Evolutionary conservation across 2,329 filamentous ascomycete genomes (phyloP), one percentile per base, ranked within the genome.

Genomic region (Immersiporthe knoxdaviesiana): DNA sequence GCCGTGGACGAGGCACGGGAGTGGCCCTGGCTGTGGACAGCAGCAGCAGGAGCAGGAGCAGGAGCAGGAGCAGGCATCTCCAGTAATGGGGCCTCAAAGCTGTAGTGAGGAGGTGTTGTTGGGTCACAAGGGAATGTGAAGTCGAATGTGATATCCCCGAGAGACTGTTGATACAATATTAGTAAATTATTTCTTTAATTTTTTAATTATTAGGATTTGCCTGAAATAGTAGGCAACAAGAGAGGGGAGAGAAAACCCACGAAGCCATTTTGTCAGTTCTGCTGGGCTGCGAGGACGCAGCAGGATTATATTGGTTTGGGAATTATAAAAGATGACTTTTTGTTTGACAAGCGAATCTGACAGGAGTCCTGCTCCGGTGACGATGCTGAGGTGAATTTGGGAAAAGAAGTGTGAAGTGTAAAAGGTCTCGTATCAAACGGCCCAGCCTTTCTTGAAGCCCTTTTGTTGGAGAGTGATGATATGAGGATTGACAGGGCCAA

Each of bases 1-100:
- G 86, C 85, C 75, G 89, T 87, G 73, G 90, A 92, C 70, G 85
- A 84, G 75, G 87, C 88, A 76, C 89, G 88, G 78, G 82, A 84
- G 78, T 92, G 89, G 73, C 81, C 82, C 14, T 62, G 59, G 59
- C 37, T 39, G 37, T 39, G 37, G 6, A 39, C 37, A 10, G 37
- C 37, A 10, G 35, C 35, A 35, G 35, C 35, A 35, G 35, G 4
- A 35, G 35, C 35, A 35, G 35, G 35, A 35, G 35, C 35, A 35
- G 35, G 35, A 35, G 35, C 35, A 35, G 35, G 35, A 35, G 81
- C 87, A 32, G 86, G 81, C 71, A 88, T 82, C 73, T 88, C 85
- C 72, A 88, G 81, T 69, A 89, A 80, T 68, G 85, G 83, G 59
- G 84, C 80, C 74, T 89, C 86, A 79, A 88, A 88, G 70, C 82